Evolutionary conservation across 2,329 filamentous ascomycete genomes (phyloP).

Genomic region (Xylaria sp.): DNA sequence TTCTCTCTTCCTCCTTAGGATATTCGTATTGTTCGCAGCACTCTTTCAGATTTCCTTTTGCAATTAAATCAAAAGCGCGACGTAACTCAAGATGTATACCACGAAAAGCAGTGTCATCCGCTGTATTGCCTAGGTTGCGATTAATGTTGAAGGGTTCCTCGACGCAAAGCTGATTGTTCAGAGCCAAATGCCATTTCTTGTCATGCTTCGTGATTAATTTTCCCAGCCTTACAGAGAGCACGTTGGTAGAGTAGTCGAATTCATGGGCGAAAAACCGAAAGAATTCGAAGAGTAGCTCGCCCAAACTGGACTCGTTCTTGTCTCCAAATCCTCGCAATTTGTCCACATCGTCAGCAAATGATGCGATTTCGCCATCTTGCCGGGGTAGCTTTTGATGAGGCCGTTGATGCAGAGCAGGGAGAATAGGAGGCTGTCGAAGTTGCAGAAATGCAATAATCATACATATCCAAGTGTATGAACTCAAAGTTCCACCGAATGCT

Average conservation of each 20-base stretch:
- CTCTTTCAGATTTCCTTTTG: constrained; percentile 79
- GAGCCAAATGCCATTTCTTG: constrained; percentile 84
- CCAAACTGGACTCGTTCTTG: constrained; percentile 83
- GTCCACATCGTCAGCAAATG: constrained; percentile 88
- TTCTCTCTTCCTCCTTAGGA: constrained; percentile 80
- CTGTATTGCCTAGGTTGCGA: constrained; percentile 94
- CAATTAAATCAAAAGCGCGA: constrained; percentile 84
- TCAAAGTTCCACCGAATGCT: constrained; percentile 93
- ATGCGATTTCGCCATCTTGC: constrained; percentile 73
- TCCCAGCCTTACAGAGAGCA: constrained; percentile 86
- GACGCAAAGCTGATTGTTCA: constrained; percentile 88
- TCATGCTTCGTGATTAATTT: constrained; percentile 81
- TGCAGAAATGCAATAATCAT: constrained; percentile 97
- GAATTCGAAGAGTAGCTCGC: constrained; percentile 91
- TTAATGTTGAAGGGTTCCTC: constrained; percentile 95
- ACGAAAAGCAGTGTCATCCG: constrained; percentile 92
- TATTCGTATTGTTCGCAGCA: constrained; percentile 90
- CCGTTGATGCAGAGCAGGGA: constrained; percentile 85
- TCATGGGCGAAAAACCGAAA: constrained; percentile 96
- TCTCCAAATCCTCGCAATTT: constrained; percentile 78
- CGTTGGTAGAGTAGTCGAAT: constrained; percentile 85
- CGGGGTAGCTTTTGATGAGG: constrained; percentile 69
- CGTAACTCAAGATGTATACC: constrained; percentile 91
- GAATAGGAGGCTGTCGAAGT: constrained; percentile 81
- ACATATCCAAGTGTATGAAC: constrained; percentile 99